A percentile compares a stretch with the other conserved stretches of the same genome.
phyloP scores from a whole-genome alignment of 1,139 yeast genomes.

The Diutina pseudorugosa region DNA sequence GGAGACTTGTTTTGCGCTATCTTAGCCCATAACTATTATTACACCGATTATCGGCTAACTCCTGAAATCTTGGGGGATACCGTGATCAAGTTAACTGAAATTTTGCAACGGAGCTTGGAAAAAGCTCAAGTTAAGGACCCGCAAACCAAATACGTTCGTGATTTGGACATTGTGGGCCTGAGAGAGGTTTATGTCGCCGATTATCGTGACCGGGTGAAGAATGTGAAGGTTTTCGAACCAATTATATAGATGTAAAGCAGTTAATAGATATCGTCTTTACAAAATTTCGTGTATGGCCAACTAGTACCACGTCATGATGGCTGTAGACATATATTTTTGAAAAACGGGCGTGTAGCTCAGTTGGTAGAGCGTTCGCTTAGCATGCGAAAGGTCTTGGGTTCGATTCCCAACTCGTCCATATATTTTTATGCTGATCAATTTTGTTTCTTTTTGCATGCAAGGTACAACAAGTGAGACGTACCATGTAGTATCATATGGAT shows the following conservation, averaged over 20 bases:
- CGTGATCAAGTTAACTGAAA: conserved; percentile 17
- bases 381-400: too few relatives aligned
- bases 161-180: neutral
- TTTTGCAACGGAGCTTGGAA: conserved; percentile 15
- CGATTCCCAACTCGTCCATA: too few relatives aligned
- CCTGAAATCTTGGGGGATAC: conserved; percentile 18
- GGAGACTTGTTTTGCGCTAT: conserved; percentile 35
- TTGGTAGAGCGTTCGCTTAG: too few relatives aligned
- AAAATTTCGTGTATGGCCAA: neutral
- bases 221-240: neutral
- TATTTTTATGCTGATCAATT: too few relatives aligned
- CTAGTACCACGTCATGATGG: too few relatives aligned
- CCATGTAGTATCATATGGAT: too few relatives aligned
- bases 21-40: conserved; percentile 21
- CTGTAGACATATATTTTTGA: too few relatives aligned
- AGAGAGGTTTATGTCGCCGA: neutral
- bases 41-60: conserved; percentile 12
- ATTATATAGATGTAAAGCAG: neutral
- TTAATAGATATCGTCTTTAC: neutral
- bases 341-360: too few relatives aligned
- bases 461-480: too few relatives aligned
- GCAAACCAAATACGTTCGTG: neutral
- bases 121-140: conserved; percentile 4
- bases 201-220: neutral
- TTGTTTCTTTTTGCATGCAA: too few relatives aligned